Evolutionary conservation across 768 basidiomycete genomes (phyloP), one percentile per base, ranked within the genome.

Genomic region (Trametes cinnabarina): DNA sequence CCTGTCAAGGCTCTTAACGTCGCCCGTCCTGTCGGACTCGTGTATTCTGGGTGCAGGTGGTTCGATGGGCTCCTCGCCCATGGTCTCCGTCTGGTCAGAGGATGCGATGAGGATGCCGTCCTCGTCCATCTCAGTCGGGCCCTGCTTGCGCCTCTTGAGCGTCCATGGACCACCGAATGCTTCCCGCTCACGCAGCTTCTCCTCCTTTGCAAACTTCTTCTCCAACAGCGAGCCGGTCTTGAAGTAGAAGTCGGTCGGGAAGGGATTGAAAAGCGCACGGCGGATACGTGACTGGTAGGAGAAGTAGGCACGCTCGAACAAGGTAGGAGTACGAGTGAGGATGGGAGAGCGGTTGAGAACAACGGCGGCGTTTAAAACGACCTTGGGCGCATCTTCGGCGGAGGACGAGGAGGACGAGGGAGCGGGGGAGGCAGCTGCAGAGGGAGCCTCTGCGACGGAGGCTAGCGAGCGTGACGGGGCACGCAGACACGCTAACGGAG

Each of bases 161-260:
- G 42, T 78, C 81, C 63, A 83, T 49, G 55, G 37, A 9, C 62
- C 14, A 0, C 94, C 93, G 71, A 93, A 98, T 0, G 88, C 86
- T 51, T 79, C 76, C 37, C 77, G 74, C 66, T 94, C 92, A 48
- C 90, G 82, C 58, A 79, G 76, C 44, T 83, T 81, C 66, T 94
- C 88, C 68, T 94, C 88, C 48, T 83, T 72, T 47, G 79, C 85
- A 73, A 93, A 96, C 37, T 89, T 82, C 14, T 85, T 84, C 70
- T 94, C 88, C 28, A 94, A 81, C 15, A 91, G 78, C 0, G 94
- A 90, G 9, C 94, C 94, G 48, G 86, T 86, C 73, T 94, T 94
- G 81, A 96, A 96, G 76, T 95, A 98, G 73, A 96, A 93, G 46
- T 94, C 87, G 57, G 83, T 78, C 17, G 94, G 91, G 70, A 93